phyloP scores from a whole-genome alignment of 108 stramenopile species.

The Parietichytrium sp. region DNA sequence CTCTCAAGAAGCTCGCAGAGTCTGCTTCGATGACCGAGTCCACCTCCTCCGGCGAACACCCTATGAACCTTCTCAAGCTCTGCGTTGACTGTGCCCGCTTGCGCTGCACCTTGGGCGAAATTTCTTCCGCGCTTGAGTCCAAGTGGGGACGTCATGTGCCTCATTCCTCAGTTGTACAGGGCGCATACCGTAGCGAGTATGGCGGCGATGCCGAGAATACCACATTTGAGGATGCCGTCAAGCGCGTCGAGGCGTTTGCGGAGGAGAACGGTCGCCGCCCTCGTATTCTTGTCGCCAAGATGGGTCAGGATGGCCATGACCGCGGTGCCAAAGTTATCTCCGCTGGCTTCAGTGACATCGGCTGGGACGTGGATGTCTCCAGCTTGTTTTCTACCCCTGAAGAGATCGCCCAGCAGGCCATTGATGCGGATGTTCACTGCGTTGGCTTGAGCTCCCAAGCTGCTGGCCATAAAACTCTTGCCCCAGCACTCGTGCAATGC shows the following conservation, averaged over 20 bases:
- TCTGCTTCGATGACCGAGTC: conserved; percentile 67
- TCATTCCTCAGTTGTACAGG: conserved; percentile 80
- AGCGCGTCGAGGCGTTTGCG: conserved; percentile 81
- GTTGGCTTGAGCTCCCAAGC: conserved; percentile 93
- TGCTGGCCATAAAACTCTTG: conserved; percentile 91
- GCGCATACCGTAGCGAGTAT: conserved; percentile 77
- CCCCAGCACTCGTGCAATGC: conserved; percentile 83
- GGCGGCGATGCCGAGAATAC: conserved; percentile 54
- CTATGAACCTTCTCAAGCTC: conserved; percentile 81
- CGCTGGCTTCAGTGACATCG: conserved; percentile 89
- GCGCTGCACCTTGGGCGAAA: conserved; percentile 91
- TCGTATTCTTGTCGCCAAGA: conserved; percentile 93
- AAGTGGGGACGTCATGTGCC: conserved; percentile 92
- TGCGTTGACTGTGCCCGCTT: conserved; percentile 85
- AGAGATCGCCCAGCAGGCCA: conserved; percentile 88
- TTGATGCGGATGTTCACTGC: conserved; percentile 94
- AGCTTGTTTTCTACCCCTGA: conserved; percentile 93
- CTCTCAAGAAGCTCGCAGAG: conserved; percentile 67
- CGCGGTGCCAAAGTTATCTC: conserved; percentile 97
- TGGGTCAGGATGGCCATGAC: conserved; percentile 99
- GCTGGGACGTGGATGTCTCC: conserved; percentile 89
- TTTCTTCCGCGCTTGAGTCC: conserved; percentile 85
- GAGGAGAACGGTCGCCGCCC: conserved; percentile 86
- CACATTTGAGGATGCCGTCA: conserved; percentile 76
- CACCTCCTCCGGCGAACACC: conserved; percentile 75